These are phyloP conservation scores for Vitis rotundifolia DNA, from an alignment of 164 flowering plant species.

Conservation along the genomic window DNA sequence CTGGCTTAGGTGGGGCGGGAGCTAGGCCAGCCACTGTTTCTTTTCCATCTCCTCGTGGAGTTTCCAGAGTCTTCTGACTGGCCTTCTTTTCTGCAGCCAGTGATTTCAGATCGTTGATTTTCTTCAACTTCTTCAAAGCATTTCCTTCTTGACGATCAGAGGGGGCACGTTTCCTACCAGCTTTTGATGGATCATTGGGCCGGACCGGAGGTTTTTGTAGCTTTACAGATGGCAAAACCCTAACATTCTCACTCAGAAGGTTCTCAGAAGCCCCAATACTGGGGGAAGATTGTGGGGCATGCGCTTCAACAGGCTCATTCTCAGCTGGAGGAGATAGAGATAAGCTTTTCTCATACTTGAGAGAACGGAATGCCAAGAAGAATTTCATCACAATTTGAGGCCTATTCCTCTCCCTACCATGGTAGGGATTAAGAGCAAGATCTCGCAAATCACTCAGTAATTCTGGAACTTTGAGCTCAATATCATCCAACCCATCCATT, in stretches of 20 bases:
- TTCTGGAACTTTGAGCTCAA: conserved; percentile 43
- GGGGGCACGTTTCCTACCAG: conserved; percentile 70
- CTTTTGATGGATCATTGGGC: conserved; percentile 67
- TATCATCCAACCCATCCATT: conserved; percentile 16
- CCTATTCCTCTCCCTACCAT: conserved; percentile 49
- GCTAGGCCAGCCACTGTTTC: conserved; percentile 12
- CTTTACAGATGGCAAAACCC: conserved; percentile 30
- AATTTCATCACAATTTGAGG: conserved; percentile 37
- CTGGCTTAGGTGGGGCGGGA: conserved; percentile 19
- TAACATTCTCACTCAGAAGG: conserved; percentile 26
- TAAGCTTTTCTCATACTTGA: conserved; percentile 82
- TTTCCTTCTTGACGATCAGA: conserved; percentile 78
- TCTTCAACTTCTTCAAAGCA: conserved; percentile 66
- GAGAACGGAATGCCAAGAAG: conserved; percentile 69
- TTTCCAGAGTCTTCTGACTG: conserved; percentile 37
- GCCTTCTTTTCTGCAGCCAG: conserved; percentile 56
- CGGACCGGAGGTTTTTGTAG: conserved; percentile 39
- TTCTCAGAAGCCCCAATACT: conserved; percentile 20
- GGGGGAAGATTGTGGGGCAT: conserved; percentile 25
- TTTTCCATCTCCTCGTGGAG: conserved; percentile 33
- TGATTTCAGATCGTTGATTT: conserved; percentile 48
- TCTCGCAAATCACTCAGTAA: conserved; percentile 56
- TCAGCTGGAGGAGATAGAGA: conserved; percentile 41
- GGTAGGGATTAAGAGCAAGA: conserved; percentile 80
- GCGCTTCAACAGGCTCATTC: conserved; percentile 31